These are phyloP conservation scores for Artemisia princeps DNA, from an alignment of 140 eudicot genomes.

Conservation along the genomic window DNA sequence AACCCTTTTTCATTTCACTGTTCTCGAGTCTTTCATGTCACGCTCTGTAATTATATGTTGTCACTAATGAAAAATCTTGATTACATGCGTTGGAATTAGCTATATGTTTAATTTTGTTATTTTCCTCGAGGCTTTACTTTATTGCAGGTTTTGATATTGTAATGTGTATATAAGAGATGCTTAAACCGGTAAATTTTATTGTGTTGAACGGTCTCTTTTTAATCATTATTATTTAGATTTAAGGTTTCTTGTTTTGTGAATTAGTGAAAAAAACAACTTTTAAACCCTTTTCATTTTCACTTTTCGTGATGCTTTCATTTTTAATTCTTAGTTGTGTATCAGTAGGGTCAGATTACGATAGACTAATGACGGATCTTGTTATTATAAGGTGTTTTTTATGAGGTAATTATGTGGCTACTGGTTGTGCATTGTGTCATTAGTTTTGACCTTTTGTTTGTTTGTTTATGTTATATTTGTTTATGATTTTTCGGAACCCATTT, in stretches of 20 bases:
- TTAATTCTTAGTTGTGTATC: no score
- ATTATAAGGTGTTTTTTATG: neutral
- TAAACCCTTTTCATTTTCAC: conserved; percentile 15
- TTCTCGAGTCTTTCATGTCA: no score
- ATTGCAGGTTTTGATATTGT: no score
- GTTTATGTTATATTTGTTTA: conserved; percentile 14
- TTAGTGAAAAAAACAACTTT: neutral
- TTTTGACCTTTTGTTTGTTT: conserved; percentile 16
- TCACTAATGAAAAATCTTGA: neutral
- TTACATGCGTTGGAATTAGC: neutral
- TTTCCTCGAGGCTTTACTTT: no score
- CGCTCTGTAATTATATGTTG: no score
- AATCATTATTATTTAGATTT: no score
- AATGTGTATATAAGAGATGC: no score
- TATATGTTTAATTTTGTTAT: no score
- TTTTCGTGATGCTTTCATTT: no score
- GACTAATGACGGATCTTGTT: conserved; percentile 13
- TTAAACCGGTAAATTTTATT: no score
- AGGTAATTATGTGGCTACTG: conserved; percentile 17
- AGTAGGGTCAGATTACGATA: conserved; percentile 5
- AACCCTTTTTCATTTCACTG: no score
- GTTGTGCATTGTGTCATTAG: conserved; percentile 28
- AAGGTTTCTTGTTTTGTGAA: conserved; percentile 2
- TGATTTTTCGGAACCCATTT: conserved; percentile 20
- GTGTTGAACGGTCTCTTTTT: no score